Evolutionary conservation across 495 filamentous ascomycete genomes (phyloP).

Genomic region (Lasiosphaeris hirsuta): DNA sequence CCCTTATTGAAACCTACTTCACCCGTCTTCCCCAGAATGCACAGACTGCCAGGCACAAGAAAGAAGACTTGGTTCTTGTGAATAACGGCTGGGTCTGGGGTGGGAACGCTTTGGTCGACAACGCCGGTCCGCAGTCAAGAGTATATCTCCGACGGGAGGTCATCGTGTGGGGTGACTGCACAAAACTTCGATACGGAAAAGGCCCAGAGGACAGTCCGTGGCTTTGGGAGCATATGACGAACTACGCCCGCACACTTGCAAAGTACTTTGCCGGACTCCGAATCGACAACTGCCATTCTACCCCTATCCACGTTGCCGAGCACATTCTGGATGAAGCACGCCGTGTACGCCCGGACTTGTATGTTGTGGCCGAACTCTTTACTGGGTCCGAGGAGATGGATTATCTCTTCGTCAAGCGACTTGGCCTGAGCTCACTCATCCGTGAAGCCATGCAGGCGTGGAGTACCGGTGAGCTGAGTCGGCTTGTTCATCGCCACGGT

Average conservation of each 20-base stretch:
- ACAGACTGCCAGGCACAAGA: constrained; percentile 69
- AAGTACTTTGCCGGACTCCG: constrained; percentile 95
- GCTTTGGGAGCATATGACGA: constrained; percentile 92
- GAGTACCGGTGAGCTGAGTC: constrained; percentile 87
- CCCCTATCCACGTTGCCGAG: constrained; percentile 87
- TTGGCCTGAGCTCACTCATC: constrained; percentile 86
- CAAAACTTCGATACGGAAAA: constrained; percentile 89
- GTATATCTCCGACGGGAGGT: constrained; percentile 92
- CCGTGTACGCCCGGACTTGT: constrained; percentile 80
- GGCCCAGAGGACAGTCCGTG: constrained; percentile 82
- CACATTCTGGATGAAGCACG: constrained; percentile 91
- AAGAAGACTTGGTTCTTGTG: constrained; percentile 74
- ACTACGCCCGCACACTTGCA: constrained; percentile 88
- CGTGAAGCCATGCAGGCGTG: constrained; percentile 98
- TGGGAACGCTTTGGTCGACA: constrained; percentile 87
- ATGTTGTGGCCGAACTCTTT: constrained; percentile 94
- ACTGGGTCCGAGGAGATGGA: constrained; percentile 95
- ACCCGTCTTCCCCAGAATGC: constrained; percentile 82
- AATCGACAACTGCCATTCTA: constrained; percentile 98
- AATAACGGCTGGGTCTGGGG: constrained; percentile 99
- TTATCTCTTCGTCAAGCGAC: constrained; percentile 87
- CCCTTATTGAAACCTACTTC: constrained; percentile 95
- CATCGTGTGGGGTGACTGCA: constrained; percentile 98
- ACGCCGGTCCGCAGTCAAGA: constrained; percentile 82
- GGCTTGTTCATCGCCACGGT: constrained; percentile 90